Evolutionary conservation across 1,284 basidiomycete genomes (phyloP).

Genomic region (Austroboletus novae-zelandiae): DNA sequence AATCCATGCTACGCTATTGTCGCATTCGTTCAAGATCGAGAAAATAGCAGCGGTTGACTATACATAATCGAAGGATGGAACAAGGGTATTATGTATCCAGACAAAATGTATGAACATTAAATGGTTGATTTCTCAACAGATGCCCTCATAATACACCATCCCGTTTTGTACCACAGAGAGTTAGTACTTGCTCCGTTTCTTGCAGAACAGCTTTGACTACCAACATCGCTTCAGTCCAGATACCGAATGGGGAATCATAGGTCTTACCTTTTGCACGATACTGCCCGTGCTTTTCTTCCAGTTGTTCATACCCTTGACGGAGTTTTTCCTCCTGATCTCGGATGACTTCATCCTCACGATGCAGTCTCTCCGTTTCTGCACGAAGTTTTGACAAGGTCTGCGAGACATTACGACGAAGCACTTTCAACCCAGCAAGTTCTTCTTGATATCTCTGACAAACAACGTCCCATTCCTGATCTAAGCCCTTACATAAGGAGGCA

Average conservation of each 20-base stretch:
- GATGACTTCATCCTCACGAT: slow-evolving; percentile 53
- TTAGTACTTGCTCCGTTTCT: slow-evolving; percentile 51
- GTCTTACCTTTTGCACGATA: slow-evolving; percentile 57
- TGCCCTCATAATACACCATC: slow-evolving; percentile 16
- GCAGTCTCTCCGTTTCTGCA: slow-evolving; percentile 55
- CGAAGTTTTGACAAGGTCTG: slow-evolving; percentile 52
- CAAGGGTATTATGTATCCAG: slow-evolving; percentile 4
- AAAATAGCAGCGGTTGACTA: too few relatives aligned
- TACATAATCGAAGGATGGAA: background rate
- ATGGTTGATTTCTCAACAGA: background rate
- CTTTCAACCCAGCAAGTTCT: slow-evolving; percentile 56
- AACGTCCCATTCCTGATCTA: slow-evolving; percentile 56
- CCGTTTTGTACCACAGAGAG: slow-evolving; percentile 45
- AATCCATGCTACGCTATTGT: too few relatives aligned
- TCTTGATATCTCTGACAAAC: slow-evolving; percentile 54
- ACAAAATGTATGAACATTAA: background rate
- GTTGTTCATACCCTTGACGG: slow-evolving; percentile 47
- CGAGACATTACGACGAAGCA: slow-evolving; percentile 52
- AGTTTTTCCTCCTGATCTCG: slow-evolving; percentile 53
- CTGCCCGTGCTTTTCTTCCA: slow-evolving; percentile 54
- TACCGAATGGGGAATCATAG: background rate
- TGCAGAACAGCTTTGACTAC: slow-evolving; percentile 58
- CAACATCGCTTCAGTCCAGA: slow-evolving; percentile 10
- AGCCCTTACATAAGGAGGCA: slow-evolving; percentile 2
- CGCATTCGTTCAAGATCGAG: too few relatives aligned